Conservation (phyloP, 768 basidiomycete species). For the Boletus sp. region DNA sequence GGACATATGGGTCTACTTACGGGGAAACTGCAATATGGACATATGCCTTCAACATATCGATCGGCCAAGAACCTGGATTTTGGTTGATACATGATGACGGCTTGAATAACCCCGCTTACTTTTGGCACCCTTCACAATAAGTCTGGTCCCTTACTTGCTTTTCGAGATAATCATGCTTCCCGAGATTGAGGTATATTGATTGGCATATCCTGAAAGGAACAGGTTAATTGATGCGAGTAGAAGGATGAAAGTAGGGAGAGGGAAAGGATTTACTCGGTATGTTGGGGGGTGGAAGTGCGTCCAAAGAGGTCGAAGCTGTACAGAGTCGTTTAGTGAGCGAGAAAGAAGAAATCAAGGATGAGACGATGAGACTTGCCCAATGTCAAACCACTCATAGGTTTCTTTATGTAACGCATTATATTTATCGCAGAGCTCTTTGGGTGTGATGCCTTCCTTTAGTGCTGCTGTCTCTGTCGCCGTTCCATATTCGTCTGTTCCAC, state of each 20-base stretch:
- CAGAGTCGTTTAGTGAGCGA: neutral
- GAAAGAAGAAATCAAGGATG: neutral
- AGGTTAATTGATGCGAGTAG: neutral
- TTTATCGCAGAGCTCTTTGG: constrained; percentile 82
- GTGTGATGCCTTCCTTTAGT: constrained; percentile 78
- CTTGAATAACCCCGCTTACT: constrained; percentile 41
- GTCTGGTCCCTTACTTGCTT: constrained; percentile 89
- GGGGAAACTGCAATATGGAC: constrained; percentile 88
- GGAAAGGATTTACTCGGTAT: constrained; percentile 67
- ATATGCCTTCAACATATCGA: constrained; percentile 96
- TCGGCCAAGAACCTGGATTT: constrained; percentile 82
- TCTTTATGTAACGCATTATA: constrained; percentile 86
- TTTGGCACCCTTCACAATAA: constrained; percentile 88
- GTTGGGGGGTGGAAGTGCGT: constrained; percentile 84
- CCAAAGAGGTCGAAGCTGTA: constrained; percentile 92
- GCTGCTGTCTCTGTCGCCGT: constrained; percentile 99
- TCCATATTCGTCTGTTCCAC: constrained; percentile 99
- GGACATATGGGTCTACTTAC: constrained; percentile 36
- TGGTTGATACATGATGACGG: constrained; percentile 7
- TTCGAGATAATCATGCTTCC: constrained; percentile 70
- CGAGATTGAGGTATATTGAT: constrained; percentile 81
- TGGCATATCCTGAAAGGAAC: constrained; percentile 70
- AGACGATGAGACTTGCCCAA: constrained; percentile 55
- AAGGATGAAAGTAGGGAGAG: neutral
- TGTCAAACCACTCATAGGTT: constrained; percentile 97